These are phyloP conservation scores for Aureobasidium leucospermi DNA, from an alignment of 2,329 filamentous ascomycete genomes.

Conservation along the genomic window DNA sequence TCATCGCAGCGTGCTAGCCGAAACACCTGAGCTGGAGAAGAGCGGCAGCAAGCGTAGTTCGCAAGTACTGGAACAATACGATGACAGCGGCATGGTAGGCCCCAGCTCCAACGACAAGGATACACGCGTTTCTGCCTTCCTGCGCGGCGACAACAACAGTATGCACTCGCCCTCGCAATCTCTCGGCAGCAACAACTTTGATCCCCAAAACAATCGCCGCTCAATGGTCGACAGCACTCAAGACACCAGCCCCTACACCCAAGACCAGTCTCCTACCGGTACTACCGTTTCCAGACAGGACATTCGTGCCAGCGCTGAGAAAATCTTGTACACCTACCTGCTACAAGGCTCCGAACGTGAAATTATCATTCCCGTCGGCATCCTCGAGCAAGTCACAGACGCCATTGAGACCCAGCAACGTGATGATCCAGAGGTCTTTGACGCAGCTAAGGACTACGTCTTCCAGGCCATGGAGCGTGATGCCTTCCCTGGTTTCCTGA, in stretches of 20 bases:
- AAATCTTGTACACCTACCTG: slow-evolving; percentile 96
- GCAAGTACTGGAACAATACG: slow-evolving; percentile 52
- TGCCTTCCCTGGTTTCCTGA: slow-evolving; percentile 93
- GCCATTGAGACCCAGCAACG: slow-evolving; percentile 85
- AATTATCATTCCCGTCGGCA: slow-evolving; percentile 83
- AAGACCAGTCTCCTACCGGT: slow-evolving; percentile 50
- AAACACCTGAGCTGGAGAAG: slow-evolving; percentile 84
- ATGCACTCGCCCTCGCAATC: slow-evolving; percentile 44
- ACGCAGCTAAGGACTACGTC: slow-evolving; percentile 96
- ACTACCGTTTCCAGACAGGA: slow-evolving; percentile 83
- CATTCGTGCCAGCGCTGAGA: slow-evolving; percentile 88
- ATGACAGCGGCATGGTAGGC: slow-evolving; percentile 24
- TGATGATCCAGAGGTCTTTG: slow-evolving; percentile 95
- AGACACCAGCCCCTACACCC: slow-evolving; percentile 23
- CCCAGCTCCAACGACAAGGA: slow-evolving; percentile 39
- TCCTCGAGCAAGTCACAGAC: slow-evolving; percentile 76
- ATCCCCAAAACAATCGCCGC: slow-evolving; percentile 43
- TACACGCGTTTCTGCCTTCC: slow-evolving; percentile 74
- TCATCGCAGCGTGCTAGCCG: slow-evolving; percentile 83
- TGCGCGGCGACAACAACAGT: slow-evolving; percentile 52
- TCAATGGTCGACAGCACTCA: slow-evolving; percentile 55
- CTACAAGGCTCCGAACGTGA: slow-evolving; percentile 93
- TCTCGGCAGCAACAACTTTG: slow-evolving; percentile 38
- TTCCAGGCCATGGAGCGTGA: slow-evolving; percentile 99
- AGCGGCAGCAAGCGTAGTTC: slow-evolving; percentile 77